Evolutionary conservation across 2,329 filamentous ascomycete species (phyloP).

Genomic region (Penicillium hordei): DNA sequence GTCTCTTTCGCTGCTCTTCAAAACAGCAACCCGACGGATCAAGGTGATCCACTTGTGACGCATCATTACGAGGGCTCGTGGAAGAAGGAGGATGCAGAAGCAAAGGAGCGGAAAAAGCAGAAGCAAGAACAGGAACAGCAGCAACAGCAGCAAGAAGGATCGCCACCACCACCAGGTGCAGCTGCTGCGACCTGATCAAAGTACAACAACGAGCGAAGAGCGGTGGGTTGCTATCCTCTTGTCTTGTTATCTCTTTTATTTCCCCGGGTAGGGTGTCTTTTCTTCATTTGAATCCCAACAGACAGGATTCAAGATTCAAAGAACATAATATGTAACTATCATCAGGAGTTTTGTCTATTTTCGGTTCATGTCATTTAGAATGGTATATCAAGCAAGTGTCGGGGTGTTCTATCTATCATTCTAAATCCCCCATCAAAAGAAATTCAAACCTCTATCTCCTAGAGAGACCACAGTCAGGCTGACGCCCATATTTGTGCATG

Average conservation of each 20-base stretch:
- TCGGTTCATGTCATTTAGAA: not conserved
- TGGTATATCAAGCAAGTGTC: not conserved
- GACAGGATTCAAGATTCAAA: not conserved
- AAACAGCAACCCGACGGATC: slow-evolving; percentile 22
- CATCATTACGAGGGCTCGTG: slow-evolving; percentile 24
- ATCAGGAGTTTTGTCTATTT: not conserved
- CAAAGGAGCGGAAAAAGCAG: slow-evolving; percentile 19
- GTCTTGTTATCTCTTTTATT: too few species aligned
- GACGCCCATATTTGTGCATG: not conserved
- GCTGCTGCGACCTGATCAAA: not conserved
- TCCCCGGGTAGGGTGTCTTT: too few species aligned
- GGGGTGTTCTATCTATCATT: not conserved
- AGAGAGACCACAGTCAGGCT: too few species aligned
- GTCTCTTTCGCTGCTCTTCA: slow-evolving; percentile 27
- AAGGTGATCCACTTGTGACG: slow-evolving; percentile 14
- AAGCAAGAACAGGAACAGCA: not conserved
- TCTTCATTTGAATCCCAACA: not conserved
- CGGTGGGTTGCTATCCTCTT: not conserved
- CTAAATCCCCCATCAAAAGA: too few species aligned
- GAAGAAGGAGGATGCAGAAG: slow-evolving; percentile 19
- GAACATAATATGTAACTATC: not conserved
- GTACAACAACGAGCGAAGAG: not conserved
- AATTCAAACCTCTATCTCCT: not conserved
- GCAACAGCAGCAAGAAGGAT: not conserved
- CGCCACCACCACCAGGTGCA: not conserved